phyloP scores from a whole-genome alignment of 2,329 filamentous ascomycete genomes.

The Trichoderma lentiforme region DNA sequence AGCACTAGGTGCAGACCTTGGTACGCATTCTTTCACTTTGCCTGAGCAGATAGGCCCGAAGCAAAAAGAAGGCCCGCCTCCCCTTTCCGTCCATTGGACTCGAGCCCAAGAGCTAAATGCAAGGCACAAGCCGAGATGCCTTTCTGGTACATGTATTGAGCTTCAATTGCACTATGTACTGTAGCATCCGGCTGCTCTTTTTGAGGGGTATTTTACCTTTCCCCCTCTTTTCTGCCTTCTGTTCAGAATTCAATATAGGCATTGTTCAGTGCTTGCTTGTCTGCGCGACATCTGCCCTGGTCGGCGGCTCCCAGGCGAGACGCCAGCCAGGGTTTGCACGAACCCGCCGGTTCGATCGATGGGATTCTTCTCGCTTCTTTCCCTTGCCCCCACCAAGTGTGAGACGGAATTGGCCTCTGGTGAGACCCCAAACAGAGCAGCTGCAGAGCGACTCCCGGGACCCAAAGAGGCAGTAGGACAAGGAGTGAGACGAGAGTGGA shows the following conservation, averaged over 20 bases:
- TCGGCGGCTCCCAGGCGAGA: not conserved
- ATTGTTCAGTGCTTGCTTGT: not conserved
- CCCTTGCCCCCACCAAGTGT: not conserved
- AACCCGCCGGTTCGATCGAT: slow-evolving; percentile 14
- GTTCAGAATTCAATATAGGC: not conserved
- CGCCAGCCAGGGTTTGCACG: not conserved
- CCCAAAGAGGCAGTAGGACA: not conserved
- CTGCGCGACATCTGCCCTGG: slow-evolving; percentile 14
- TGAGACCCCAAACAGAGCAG: slow-evolving; percentile 4
- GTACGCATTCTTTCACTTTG: slow-evolving; percentile 8
- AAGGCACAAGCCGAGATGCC: not conserved
- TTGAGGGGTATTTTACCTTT: not conserved
- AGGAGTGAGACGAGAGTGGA: not conserved
- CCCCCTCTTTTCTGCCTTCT: not conserved
- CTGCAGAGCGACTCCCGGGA: not conserved
- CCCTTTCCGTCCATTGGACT: not conserved
- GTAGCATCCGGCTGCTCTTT: not conserved
- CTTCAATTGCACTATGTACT: not conserved
- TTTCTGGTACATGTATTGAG: not conserved
- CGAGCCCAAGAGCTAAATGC: not conserved
- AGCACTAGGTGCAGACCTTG: slow-evolving; percentile 2
- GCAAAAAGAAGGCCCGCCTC: not conserved
- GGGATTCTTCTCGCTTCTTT: slow-evolving; percentile 15
- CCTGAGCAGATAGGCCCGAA: slow-evolving; percentile 14
- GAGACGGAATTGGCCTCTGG: not conserved